Evolutionary conservation across 345 rosid genomes (phyloP).

Genomic region (Pugionium cornutum): DNA sequence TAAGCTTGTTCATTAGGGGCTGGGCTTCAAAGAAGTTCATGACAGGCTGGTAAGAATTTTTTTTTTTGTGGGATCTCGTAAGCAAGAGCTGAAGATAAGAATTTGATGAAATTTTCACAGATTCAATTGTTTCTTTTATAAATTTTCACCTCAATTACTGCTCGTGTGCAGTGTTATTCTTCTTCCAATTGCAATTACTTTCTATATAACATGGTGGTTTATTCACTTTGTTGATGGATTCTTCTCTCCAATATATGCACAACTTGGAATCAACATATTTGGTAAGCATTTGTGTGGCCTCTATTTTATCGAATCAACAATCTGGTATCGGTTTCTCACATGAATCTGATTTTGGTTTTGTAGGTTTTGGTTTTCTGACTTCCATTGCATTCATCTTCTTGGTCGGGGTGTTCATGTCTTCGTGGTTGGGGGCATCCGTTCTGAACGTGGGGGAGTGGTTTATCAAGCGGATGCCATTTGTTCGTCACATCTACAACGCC

Average conservation of each 20-base stretch:
- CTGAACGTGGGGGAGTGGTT: constrained; percentile 97
- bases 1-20: constrained; percentile 82
- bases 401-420: constrained; percentile 99
- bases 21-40: constrained; percentile 99
- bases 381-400: constrained; percentile 93
- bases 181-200: constrained; percentile 91
- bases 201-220: constrained; percentile 99
- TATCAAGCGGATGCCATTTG: constrained; percentile 98
- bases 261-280: constrained; percentile 90
- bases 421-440: constrained; percentile 99
- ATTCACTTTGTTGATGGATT: constrained; percentile 98
- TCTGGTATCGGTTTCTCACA: constrained; percentile 1
- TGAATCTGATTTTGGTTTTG: constrained; percentile 20
- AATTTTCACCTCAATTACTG: constrained; percentile 31
- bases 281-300: constrained; percentile 56
- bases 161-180: constrained; percentile 78
- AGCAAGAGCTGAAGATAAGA: constrained; percentile 2
- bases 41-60: constrained; percentile 83
- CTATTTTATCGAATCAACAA: background rate
- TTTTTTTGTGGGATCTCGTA: constrained; percentile 36
- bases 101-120: constrained; percentile 1
- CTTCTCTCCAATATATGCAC: constrained; percentile 96
- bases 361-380: constrained; percentile 95
- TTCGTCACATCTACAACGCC: constrained; percentile 95
- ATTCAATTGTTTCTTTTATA: constrained; percentile 15